phyloP scores from a whole-genome alignment of 306 rosid species.

The Ammopiptanthus mongolicus region DNA sequence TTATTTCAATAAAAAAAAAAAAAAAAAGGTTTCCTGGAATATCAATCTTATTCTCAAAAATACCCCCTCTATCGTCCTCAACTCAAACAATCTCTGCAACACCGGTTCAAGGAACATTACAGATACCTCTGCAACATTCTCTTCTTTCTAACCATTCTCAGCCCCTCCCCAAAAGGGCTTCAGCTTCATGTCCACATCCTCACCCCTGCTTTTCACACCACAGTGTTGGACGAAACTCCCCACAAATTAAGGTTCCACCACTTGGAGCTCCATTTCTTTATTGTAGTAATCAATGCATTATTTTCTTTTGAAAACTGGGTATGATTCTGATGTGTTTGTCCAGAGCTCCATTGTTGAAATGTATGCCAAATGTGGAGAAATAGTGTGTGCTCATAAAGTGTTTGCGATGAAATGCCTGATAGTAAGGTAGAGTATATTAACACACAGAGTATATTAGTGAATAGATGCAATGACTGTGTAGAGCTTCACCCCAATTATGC shows the following conservation, averaged over 20 bases:
- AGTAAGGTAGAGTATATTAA: neutral
- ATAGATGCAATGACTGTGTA: too few species aligned
- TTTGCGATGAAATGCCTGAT: conserved; percentile 70
- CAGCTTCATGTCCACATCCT: conserved; percentile 70
- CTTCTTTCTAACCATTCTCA: conserved; percentile 47
- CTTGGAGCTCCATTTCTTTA: conserved; percentile 77
- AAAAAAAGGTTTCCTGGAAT: too few species aligned
- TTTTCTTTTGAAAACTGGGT: conserved; percentile 51
- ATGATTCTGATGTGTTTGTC: conserved; percentile 51
- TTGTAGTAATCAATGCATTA: conserved; percentile 46
- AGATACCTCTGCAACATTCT: conserved; percentile 45
- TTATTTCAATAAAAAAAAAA: too few species aligned
- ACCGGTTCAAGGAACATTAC: conserved; percentile 34
- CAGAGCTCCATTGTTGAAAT: conserved; percentile 67
- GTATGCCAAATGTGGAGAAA: conserved; percentile 61
- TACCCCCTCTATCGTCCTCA: conserved; percentile 9
- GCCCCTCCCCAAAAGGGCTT: conserved; percentile 54
- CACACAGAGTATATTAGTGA: too few species aligned
- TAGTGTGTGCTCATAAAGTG: conserved; percentile 41
- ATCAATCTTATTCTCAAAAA: too few species aligned
- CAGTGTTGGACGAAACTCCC: conserved; percentile 43
- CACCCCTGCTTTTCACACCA: conserved; percentile 46
- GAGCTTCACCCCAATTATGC: too few species aligned
- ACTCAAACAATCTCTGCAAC: conserved; percentile 4
- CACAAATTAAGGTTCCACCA: conserved; percentile 40